Evolutionary conservation across 1,284 basidiomycete genomes (phyloP).

Genomic region (Vanrija sp.): DNA sequence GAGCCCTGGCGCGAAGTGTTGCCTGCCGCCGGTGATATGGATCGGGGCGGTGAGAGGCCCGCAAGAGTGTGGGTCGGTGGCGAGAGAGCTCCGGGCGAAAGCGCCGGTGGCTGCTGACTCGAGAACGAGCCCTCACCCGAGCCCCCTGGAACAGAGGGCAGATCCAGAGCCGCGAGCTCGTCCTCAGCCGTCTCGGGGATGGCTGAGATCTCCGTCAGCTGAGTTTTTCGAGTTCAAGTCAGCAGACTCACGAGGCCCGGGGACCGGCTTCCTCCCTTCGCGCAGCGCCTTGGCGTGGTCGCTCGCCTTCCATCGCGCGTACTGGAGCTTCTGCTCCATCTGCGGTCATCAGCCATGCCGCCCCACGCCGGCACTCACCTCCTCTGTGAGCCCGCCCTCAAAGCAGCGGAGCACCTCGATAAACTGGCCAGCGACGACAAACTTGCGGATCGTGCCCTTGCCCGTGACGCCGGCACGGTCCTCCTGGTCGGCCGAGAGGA

Average conservation of each 20-base stretch:
- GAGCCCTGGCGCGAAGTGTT: not conserved
- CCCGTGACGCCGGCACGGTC: slow-evolving; percentile 61
- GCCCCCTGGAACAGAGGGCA: not conserved
- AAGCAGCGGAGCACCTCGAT: slow-evolving; percentile 48
- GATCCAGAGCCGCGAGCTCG: not conserved
- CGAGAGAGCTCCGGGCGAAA: not conserved
- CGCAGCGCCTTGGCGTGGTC: slow-evolving; percentile 48
- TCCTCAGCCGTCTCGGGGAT: slow-evolving; percentile 24
- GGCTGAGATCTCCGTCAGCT: slow-evolving; percentile 22
- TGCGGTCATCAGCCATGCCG: slow-evolving; percentile 21
- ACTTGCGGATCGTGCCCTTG: slow-evolving; percentile 53
- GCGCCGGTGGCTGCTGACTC: not conserved
- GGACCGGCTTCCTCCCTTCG: slow-evolving; percentile 40
- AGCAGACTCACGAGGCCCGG: slow-evolving; percentile 43
- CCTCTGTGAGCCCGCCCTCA: slow-evolving; percentile 46
- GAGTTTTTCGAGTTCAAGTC: not conserved
- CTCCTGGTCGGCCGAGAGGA: slow-evolving; percentile 82
- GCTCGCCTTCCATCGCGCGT: slow-evolving; percentile 50
- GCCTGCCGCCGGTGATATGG: too few species aligned
- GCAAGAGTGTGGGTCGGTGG: not conserved
- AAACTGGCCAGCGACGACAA: slow-evolving; percentile 48
- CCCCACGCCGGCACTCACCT: slow-evolving; percentile 25
- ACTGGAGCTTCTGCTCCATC: slow-evolving; percentile 50
- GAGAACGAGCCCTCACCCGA: not conserved
- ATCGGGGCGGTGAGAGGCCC: not conserved